A percentile compares a stretch with the other conserved stretches of the same genome.
These are phyloP conservation scores for Mortierella polycephala DNA, from an alignment of 371 early-diverging fungal species.

Conservation along the genomic window DNA sequence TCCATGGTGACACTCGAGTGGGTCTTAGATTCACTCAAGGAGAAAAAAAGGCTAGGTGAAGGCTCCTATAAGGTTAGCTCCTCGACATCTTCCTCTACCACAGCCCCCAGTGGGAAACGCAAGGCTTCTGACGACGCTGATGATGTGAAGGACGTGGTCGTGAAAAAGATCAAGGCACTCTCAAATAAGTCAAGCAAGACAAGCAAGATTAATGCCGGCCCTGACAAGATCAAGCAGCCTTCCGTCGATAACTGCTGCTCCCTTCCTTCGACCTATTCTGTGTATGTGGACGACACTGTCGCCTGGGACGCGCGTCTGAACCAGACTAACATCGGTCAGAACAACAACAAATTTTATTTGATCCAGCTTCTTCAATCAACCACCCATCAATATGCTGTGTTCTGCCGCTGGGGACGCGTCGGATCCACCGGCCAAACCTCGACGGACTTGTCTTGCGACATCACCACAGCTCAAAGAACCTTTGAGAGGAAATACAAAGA, in stretches of 20 bases:
- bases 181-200: conserved; percentile 39
- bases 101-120: conserved; percentile 32
- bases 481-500: conserved; percentile 65
- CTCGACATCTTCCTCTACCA: background rate
- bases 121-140: conserved; percentile 32
- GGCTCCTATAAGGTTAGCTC: conserved; percentile 16
- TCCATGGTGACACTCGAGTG: conserved; percentile 51
- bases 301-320: conserved; percentile 69
- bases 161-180: conserved; percentile 42
- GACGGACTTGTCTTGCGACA: background rate
- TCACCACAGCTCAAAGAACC: conserved; percentile 45
- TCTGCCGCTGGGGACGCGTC: conserved; percentile 70
- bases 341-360: conserved; percentile 77
- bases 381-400: conserved; percentile 21
- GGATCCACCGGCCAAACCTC: conserved; percentile 60
- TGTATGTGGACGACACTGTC: conserved; percentile 54
- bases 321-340: conserved; percentile 68
- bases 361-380: conserved; percentile 62
- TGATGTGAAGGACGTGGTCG: conserved; percentile 23
- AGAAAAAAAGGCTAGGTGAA: conserved; percentile 36
- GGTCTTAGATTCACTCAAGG: conserved; percentile 53
- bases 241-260: conserved; percentile 47
- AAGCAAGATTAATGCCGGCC: conserved; percentile 14
- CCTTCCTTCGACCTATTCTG: conserved; percentile 20
- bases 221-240: conserved; percentile 55